A percentile compares a stretch with the other conserved stretches of the same genome.
Conservation (phyloP, 495 filamentous ascomycete genomes). For the Annulohypoxylon bovei region DNA sequence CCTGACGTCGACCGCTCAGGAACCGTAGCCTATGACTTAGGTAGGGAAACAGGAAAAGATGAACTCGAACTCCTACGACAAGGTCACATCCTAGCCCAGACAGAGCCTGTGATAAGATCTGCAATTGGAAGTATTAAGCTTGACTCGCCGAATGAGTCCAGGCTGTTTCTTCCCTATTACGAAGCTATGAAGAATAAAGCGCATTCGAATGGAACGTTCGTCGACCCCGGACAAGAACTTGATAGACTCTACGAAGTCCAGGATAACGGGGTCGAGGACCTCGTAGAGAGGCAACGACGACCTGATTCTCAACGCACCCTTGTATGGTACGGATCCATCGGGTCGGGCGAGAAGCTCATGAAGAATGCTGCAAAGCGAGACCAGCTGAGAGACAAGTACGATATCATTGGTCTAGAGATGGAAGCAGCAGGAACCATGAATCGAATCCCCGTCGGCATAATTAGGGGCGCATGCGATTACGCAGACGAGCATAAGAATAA, state of each 20-base stretch:
- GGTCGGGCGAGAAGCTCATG: slow-evolving; percentile 45
- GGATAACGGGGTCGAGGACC: slow-evolving; percentile 8
- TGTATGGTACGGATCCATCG: slow-evolving; percentile 48
- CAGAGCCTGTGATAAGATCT: slow-evolving; percentile 38
- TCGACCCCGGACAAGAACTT: slow-evolving; percentile 42
- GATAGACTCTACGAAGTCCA: slow-evolving; percentile 33
- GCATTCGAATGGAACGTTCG: slow-evolving; percentile 29
- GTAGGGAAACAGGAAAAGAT: slow-evolving; percentile 32
- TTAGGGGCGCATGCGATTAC: slow-evolving; percentile 57
- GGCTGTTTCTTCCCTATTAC: slow-evolving; percentile 38
- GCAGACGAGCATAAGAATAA: slow-evolving; percentile 53
- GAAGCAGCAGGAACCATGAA: slow-evolving; percentile 45
- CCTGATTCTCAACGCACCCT: slow-evolving; percentile 27
- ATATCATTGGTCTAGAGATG: slow-evolving; percentile 45
- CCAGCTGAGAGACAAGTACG: slow-evolving; percentile 39
- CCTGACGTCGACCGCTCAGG: slow-evolving; percentile 29
- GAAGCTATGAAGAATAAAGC: slow-evolving; percentile 34
- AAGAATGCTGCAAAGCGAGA: slow-evolving; percentile 41
- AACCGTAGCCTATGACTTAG: slow-evolving; percentile 45
- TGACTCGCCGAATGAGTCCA: slow-evolving; percentile 7
- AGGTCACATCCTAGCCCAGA: slow-evolving; percentile 39
- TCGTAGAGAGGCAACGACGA: slow-evolving; percentile 26
- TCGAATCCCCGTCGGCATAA: slow-evolving; percentile 45
- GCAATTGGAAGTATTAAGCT: slow-evolving; percentile 40
- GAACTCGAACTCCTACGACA: slow-evolving; percentile 38